Conservation (phyloP, 148 eudicot genomes). For the Rhododendron ovatum region DNA sequence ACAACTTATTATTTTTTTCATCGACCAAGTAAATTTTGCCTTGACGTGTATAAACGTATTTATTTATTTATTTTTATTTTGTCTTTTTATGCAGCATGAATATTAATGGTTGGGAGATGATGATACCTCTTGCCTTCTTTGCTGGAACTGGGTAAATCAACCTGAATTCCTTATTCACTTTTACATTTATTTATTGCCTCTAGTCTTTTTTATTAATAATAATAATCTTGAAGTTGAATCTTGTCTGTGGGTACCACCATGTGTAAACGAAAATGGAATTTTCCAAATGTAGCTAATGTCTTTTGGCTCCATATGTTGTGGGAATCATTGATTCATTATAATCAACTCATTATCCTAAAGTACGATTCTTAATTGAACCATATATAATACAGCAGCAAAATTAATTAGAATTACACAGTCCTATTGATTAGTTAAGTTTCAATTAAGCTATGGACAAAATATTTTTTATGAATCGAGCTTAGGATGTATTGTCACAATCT, state of each 20-base stretch:
- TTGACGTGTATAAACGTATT: too few species aligned
- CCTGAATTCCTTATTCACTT: too few species aligned
- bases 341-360: too few species aligned
- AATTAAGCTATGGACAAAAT: too few species aligned
- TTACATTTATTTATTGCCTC: not conserved
- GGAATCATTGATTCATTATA: not conserved
- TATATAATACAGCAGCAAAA: too few species aligned
- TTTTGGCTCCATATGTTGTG: not conserved
- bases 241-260: not conserved
- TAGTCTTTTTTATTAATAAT: not conserved
- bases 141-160: slow-evolving; percentile 44
- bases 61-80: not conserved
- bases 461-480: too few species aligned
- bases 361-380: too few species aligned
- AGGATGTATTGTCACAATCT: too few species aligned
- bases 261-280: not conserved
- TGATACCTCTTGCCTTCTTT: slow-evolving; percentile 68
- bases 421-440: too few species aligned
- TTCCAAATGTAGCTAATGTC: not conserved
- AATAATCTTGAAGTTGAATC: not conserved
- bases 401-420: too few species aligned
- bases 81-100: slow-evolving; percentile 36
- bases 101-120: slow-evolving; percentile 60
- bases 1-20: too few species aligned
- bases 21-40: not conserved